Conservation (phyloP, 2,329 filamentous ascomycete species). For the Colletotrichum truncatum region DNA sequence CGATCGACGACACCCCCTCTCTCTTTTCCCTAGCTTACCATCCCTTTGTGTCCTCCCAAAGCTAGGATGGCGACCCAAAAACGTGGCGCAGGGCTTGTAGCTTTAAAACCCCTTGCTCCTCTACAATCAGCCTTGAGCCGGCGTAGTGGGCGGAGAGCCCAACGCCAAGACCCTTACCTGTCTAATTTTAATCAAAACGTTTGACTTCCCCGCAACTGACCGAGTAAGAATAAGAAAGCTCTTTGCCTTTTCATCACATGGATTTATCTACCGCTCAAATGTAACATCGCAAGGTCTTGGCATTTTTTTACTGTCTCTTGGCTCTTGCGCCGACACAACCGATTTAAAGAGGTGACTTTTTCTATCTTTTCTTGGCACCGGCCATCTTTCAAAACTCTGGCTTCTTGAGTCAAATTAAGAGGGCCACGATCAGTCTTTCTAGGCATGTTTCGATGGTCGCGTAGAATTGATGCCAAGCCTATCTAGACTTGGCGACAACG, state of each 20-base stretch:
- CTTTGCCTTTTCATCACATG: not conserved
- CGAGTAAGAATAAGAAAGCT: not conserved
- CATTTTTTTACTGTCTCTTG: not conserved
- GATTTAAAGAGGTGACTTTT: not conserved
- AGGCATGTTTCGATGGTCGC: not conserved
- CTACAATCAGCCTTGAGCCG: not conserved
- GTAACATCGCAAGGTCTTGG: slow-evolving; percentile 17
- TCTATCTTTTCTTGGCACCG: not conserved
- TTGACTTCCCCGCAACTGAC: slow-evolving; percentile 15
- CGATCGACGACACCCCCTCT: not conserved
- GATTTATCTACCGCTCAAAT: not conserved
- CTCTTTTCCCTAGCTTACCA: not conserved
- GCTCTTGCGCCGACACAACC: not conserved
- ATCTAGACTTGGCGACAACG: slow-evolving; percentile 11
- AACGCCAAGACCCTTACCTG: slow-evolving; percentile 14
- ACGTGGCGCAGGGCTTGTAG: slow-evolving; percentile 13
- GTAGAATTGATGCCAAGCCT: slow-evolving; percentile 15
- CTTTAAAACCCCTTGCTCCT: not conserved
- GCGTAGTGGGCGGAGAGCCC: not conserved
- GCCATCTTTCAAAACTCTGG: not conserved
- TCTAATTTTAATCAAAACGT: slow-evolving; percentile 16
- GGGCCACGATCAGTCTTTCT: not conserved
- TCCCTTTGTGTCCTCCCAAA: not conserved
- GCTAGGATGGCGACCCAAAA: not conserved
- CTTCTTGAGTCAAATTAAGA: not conserved